These are phyloP conservation scores for Elaphomyces granulatus DNA, from an alignment of 495 filamentous ascomycete species.

Conservation along the genomic window DNA sequence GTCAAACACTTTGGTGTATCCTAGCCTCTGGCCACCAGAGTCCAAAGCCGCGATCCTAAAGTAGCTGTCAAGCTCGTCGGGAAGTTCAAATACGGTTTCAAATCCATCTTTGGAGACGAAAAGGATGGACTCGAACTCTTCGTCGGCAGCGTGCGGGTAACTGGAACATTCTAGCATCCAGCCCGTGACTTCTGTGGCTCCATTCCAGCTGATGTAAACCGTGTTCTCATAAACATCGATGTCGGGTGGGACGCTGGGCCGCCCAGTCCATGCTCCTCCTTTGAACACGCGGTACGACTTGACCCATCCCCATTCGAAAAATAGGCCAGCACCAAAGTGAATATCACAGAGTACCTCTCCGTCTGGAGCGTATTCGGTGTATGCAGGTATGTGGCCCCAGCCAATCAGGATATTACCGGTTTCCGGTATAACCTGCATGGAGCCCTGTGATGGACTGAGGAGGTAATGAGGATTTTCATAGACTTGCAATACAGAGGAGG, in stretches of 20 bases:
- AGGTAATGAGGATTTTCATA: slow-evolving; percentile 22
- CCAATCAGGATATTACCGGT: slow-evolving; percentile 40
- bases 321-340: slow-evolving; percentile 18
- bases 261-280: slow-evolving; percentile 19
- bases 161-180: slow-evolving; percentile 24
- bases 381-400: slow-evolving; percentile 39
- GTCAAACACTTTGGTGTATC: slow-evolving; percentile 12
- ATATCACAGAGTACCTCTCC: slow-evolving; percentile 32
- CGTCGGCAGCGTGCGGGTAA: not conserved
- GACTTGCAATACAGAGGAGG: slow-evolving; percentile 19
- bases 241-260: slow-evolving; percentile 15
- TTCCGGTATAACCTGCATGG: slow-evolving; percentile 37
- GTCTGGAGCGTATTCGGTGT: slow-evolving; percentile 36
- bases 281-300: slow-evolving; percentile 23
- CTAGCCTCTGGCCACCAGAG: slow-evolving; percentile 16
- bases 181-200: slow-evolving; percentile 27
- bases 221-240: slow-evolving; percentile 15
- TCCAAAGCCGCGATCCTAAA: slow-evolving; percentile 22
- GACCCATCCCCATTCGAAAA: slow-evolving; percentile 2
- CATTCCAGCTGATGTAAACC: slow-evolving; percentile 32
- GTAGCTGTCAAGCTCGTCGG: slow-evolving; percentile 22
- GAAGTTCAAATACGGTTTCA: slow-evolving; percentile 13
- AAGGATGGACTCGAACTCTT: slow-evolving; percentile 12
- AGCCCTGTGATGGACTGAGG: slow-evolving; percentile 39
- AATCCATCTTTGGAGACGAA: slow-evolving; percentile 16